Percentiles rank a stretch among this genome's conserved stretches.
These are phyloP conservation scores for Haplosporangium sp. DNA, from an alignment of 371 early-diverging fungal species.

Conservation along the genomic window DNA sequence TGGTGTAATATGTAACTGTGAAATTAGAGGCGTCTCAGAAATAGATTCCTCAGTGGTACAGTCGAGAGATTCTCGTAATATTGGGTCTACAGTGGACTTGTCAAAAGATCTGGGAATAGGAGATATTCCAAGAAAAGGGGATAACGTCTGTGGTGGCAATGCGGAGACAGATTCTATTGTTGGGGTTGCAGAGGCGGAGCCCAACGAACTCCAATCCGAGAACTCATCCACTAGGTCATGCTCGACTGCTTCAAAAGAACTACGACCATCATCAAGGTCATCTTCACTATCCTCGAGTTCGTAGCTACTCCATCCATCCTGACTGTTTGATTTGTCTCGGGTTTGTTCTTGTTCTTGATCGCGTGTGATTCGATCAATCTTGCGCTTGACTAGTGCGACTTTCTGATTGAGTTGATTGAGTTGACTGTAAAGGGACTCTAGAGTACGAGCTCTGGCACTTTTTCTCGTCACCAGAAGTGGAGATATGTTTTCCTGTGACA, in stretches of 20 bases:
- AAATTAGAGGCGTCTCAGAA: too few relatives aligned
- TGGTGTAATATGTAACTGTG: too few relatives aligned
- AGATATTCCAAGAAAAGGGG: not conserved
- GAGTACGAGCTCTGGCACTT: not conserved
- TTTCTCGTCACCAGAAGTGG: not conserved
- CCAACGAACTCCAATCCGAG: slow-evolving; percentile 4
- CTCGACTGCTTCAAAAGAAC: slow-evolving; percentile 1
- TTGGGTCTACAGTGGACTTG: too few relatives aligned
- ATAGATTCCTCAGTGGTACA: too few relatives aligned
- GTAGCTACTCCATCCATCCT: too few relatives aligned
- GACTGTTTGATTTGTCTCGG: too few relatives aligned
- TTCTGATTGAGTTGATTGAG: not conserved
- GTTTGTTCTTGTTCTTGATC: not conserved
- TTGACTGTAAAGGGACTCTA: not conserved
- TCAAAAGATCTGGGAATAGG: not conserved
- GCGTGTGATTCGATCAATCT: too few relatives aligned
- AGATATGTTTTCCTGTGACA: not conserved
- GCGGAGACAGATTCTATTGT: not conserved
- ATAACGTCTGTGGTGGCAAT: not conserved
- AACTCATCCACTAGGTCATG: not conserved
- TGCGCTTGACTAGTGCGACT: too few relatives aligned
- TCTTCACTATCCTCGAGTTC: not conserved
- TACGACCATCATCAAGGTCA: not conserved
- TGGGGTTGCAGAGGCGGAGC: not conserved
- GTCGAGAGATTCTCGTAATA: too few relatives aligned